Base-by-base conservation (phyloP, 176 grass and related monocot genomes). In the Poa pratensis region DNA sequence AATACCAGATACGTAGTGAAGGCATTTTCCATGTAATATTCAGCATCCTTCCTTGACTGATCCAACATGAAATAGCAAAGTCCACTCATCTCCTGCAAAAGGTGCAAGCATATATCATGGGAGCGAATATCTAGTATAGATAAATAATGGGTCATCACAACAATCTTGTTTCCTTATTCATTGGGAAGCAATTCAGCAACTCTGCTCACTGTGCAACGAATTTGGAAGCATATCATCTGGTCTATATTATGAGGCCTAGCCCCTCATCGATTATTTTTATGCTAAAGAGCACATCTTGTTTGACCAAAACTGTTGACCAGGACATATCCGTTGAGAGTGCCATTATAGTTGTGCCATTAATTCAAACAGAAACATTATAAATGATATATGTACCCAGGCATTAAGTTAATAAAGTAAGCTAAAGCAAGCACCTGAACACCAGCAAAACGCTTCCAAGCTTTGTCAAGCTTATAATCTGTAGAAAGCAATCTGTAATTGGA, bases 21-120 rank as follows among this genome's bases (percentile, higher is more conserved):
- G 57, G 96, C 88, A 99, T 89, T 94, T 82, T 99, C 96, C 93
- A 96, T 96, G 80, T 86, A 99, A 90, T 95, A 95, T 57, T 99
- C 96, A 17, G 93, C 88, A 7, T 96, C 96, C 82, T 99, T 99
- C 89, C 93, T 96, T 70, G 93, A 99, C 67, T 99, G 93, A 89
- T 99, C 96, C 84, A 99, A 83, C 90, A 99, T 96, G 91, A 96
- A 99, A 84, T 86, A 99, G 58, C 89, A 95, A 77, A 99, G 93
- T 42, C 84, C 96, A 82, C 86, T 96, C 96, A 96, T 96, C 86
- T 99, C 96, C 96, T 99, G 89, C 69, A 90, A 86, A 85, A 74
- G 78, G 68, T 42, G 23, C 53, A 84, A 35, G 75, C 78, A 71
- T 82, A 84, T 55, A 90, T 69, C 40, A 80, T 60, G 24, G 23